Conservation (phyloP, 2,329 filamentous ascomycete species). For the Aspergillus sp. region DNA sequence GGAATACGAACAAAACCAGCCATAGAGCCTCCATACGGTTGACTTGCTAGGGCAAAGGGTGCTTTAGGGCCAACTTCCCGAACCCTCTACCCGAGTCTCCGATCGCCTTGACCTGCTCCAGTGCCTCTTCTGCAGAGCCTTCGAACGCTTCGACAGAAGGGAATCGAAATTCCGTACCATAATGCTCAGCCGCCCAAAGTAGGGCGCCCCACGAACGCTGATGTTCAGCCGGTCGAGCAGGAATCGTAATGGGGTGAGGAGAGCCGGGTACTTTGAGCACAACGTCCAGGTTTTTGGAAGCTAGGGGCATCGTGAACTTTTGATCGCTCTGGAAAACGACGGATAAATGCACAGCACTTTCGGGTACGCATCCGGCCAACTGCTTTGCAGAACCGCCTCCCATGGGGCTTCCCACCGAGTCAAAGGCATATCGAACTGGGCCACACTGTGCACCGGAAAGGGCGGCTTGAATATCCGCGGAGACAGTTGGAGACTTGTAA, state of each 20-base stretch:
- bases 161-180: neutral
- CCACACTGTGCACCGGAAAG: neutral
- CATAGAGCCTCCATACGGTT: too few relatives aligned
- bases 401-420: neutral
- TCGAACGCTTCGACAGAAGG: neutral
- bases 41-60: neutral
- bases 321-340: neutral
- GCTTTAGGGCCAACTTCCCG: conserved; percentile 7
- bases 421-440: neutral
- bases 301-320: neutral
- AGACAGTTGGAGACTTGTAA: conserved; percentile 3
- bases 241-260: neutral
- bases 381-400: neutral
- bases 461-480: neutral
- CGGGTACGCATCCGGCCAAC: neutral
- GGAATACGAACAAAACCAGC: too few relatives aligned
- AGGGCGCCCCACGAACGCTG: neutral
- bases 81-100: conserved; percentile 5
- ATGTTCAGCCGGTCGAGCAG: neutral
- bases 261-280: neutral
- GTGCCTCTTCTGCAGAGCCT: neutral
- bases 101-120: neutral
- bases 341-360: neutral
- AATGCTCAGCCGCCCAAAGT: neutral
- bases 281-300: neutral